A percentile compares a stretch with the other conserved stretches of the same genome.
These are phyloP conservation scores for Trypanosoma cruzi DNA, from an alignment of 208 protist genomes.

Conservation along the genomic window DNA sequence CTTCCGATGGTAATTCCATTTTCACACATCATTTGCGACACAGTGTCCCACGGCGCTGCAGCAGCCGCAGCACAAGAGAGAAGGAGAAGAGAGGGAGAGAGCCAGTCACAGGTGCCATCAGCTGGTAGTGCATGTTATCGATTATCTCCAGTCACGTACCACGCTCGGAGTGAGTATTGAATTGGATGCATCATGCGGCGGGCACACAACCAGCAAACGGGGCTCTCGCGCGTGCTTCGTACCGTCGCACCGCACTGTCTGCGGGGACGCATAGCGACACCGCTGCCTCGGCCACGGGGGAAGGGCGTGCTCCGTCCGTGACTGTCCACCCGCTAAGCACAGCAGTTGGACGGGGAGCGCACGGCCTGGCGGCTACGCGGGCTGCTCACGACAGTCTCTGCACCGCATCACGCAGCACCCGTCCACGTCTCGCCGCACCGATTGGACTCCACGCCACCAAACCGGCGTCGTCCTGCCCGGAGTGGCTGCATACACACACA, in stretches of 20 bases:
- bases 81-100: neutral
- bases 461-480: no score
- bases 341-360: no score
- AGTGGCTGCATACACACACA: no score
- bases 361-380: no score
- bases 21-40: slow-evolving; percentile 20
- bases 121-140: slow-evolving; percentile 38
- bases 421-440: no score
- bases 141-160: slow-evolving; percentile 22
- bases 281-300: slow-evolving; percentile 3
- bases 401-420: no score
- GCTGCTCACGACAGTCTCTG: no score
- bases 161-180: slow-evolving; percentile 34
- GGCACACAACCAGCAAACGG: no score
- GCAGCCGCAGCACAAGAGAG: neutral
- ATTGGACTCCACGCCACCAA: no score
- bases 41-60: no score
- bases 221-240: no score
- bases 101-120: slow-evolving; percentile 13
- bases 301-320: neutral
- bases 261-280: slow-evolving; percentile 43
- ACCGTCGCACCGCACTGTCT: no score
- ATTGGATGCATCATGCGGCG: slow-evolving; percentile 29
- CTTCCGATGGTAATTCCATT: slow-evolving; percentile 40
- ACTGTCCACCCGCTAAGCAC: slow-evolving; percentile 5